phyloP scores from a whole-genome alignment of 2,329 filamentous ascomycete genomes.

The Trichoderma simmonsii region DNA sequence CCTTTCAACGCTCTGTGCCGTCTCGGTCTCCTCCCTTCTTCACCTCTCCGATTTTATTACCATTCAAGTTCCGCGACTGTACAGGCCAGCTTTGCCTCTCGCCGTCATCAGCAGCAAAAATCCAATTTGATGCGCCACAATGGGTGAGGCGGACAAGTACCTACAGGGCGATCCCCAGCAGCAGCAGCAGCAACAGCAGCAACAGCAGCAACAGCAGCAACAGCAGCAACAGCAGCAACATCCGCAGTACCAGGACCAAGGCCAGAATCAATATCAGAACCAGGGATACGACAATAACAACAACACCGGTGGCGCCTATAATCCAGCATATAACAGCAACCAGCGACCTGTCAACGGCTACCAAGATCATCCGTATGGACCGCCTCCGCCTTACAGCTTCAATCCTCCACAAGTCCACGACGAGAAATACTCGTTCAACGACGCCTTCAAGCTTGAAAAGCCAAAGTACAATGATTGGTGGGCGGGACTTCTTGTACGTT shows the following conservation, averaged over 20 bases:
- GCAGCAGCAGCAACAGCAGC: not conserved
- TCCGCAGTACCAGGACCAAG: slow-evolving; percentile 11
- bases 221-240: slow-evolving; percentile 2
- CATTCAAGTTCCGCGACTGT: not conserved
- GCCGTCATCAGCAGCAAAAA: not conserved
- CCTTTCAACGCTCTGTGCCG: not conserved
- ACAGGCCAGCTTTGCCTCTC: not conserved
- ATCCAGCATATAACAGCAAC: slow-evolving; percentile 14
- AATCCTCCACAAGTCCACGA: slow-evolving; percentile 37
- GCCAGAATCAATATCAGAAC: slow-evolving; percentile 24
- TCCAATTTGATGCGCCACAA: slow-evolving; percentile 19
- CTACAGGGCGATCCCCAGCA: slow-evolving; percentile 21
- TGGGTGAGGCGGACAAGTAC: slow-evolving; percentile 38
- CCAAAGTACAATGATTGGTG: slow-evolving; percentile 91
- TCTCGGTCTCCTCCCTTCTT: not conserved
- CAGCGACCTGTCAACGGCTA: not conserved
- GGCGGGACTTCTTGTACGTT: slow-evolving; percentile 72
- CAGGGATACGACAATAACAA: slow-evolving; percentile 13
- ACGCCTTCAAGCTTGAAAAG: slow-evolving; percentile 75
- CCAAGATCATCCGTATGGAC: slow-evolving; percentile 24
- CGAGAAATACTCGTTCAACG: slow-evolving; percentile 63
- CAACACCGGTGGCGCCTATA: not conserved
- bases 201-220: slow-evolving; percentile 1
- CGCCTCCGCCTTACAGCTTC: slow-evolving; percentile 35
- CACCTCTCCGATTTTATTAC: not conserved